Base-by-base conservation (phyloP, 176 grass and related monocot genomes). In the Guadua angustifolia region DNA sequence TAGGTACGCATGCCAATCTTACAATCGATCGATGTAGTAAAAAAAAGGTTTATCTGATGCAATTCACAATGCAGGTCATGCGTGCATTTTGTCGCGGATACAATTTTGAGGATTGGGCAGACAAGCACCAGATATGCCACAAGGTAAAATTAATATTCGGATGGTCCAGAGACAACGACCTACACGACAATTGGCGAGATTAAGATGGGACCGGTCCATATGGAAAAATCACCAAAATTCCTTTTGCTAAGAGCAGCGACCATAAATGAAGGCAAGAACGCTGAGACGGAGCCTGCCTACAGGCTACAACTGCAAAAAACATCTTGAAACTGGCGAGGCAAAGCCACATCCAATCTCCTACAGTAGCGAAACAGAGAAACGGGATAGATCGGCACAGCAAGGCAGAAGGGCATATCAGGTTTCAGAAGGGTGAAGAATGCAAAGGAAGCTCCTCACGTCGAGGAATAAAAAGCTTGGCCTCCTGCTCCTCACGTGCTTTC, bases 271-370 rank as follows among this genome's bases (percentile, higher is more conserved):
- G 33, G 11, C 35, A 74, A 10, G 13, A 4, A 21, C 33, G 36
- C 38, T 12, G 72, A 58, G 6, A 70, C 43, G 65, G 29, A 38
- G 32, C 71, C 70, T 53, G 82, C 71, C n/a, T 18, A 1, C 29
- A n/a, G n/a, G n/a, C 29, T 29, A 55, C 6, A 17, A 0, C 61
- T 17, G 61, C 13, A 38, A 61, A 61, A 17, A 36, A 39, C 19
- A 69, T 55, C 22, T 40, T 10, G 18, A 45, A 86, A 55, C 68
- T 33, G 80, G 77, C 78, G 74, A 32, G 78, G 78, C 85, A 26
- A 69, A 5, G 86, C n/a, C 78, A 70, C 71, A 15, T 82, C 86
- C 74, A 69, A 75, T 74, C 60, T 80, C 69, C 40, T 29, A 79
- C 85, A 87, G 71, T 76, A 9, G 43, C 36, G 33, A 77, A 42